Conservation (phyloP, 1,284 basidiomycete genomes). For the Papiliotrema fonsecae region DNA sequence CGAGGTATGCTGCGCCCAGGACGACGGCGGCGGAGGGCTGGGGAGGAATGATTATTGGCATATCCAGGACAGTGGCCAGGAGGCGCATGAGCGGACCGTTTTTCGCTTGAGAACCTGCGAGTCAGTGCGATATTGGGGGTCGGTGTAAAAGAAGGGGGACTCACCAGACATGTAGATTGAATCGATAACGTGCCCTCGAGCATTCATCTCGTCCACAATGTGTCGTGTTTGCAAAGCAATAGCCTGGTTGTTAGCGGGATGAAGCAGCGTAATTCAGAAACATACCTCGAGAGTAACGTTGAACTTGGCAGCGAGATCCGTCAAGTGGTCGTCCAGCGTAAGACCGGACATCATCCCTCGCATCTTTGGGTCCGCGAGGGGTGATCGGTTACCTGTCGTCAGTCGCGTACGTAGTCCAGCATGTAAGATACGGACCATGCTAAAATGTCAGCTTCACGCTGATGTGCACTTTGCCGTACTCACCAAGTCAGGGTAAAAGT, state of each 20-base stretch:
- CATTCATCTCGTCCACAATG: slow-evolving; percentile 89
- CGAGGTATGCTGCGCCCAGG: slow-evolving; percentile 88
- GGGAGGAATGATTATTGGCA: slow-evolving; percentile 78
- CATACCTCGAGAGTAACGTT: slow-evolving; percentile 74
- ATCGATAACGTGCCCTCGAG: slow-evolving; percentile 73
- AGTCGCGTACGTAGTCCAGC: neutral
- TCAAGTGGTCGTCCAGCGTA: slow-evolving; percentile 68
- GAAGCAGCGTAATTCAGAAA: neutral
- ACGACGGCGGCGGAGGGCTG: slow-evolving; percentile 80
- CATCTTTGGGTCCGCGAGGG: slow-evolving; percentile 90
- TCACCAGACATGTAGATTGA: slow-evolving; percentile 74
- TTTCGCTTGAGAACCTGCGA: slow-evolving; percentile 74
- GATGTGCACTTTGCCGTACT: slow-evolving; percentile 20
- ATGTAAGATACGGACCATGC: neutral
- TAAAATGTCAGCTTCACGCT: slow-evolving; percentile 3
- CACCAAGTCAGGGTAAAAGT: slow-evolving; percentile 88
- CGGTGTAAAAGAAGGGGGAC: slow-evolving; percentile 21
- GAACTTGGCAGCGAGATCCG: slow-evolving; percentile 85
- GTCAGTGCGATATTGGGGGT: neutral
- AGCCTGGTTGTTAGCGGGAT: slow-evolving; percentile 47
- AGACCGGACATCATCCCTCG: slow-evolving; percentile 85
- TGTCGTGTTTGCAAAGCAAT: slow-evolving; percentile 94
- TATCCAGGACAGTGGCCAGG: slow-evolving; percentile 75
- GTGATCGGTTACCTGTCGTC: slow-evolving; percentile 71
- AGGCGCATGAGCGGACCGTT: slow-evolving; percentile 79